phyloP scores from a whole-genome alignment of 1,284 basidiomycete species.

The Boletus hoseneyae region DNA sequence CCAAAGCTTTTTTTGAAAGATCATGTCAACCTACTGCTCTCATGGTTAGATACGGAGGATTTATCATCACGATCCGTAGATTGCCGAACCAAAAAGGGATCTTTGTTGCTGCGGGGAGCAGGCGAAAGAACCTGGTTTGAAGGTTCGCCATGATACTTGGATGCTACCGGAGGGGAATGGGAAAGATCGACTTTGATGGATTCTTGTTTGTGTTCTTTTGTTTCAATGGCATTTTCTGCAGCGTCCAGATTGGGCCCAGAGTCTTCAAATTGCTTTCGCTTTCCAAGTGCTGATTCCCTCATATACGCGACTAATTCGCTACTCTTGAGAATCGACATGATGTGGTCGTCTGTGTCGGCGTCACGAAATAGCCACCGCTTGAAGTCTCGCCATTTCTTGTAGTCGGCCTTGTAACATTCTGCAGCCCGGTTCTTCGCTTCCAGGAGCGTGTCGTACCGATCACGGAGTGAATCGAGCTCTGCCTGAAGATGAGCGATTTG shows the following conservation, averaged over 20 bases:
- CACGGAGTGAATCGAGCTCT: constrained; percentile 38
- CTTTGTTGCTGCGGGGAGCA: constrained; percentile 11
- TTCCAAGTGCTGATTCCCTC: constrained; percentile 23
- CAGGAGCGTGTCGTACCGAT: constrained; percentile 41
- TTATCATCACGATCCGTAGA: constrained; percentile 1
- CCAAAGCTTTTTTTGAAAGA: not conserved
- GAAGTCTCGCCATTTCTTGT: constrained; percentile 47
- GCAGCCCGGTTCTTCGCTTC: constrained; percentile 39
- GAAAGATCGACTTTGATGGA: constrained; percentile 1
- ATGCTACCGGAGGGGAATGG: constrained; percentile 1
- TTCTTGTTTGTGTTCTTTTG: constrained; percentile 6
- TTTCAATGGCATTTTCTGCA: constrained; percentile 2
- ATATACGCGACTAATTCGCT: constrained; percentile 9
- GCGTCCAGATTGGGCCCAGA: constrained; percentile 12
- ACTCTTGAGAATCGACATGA: constrained; percentile 17
- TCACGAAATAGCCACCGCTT: constrained; percentile 43
- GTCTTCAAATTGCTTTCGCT: constrained; percentile 30
- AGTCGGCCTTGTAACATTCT: constrained; percentile 47
- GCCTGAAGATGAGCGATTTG: constrained; percentile 27
- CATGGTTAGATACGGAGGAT: not conserved
- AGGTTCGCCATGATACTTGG: constrained; percentile 15
- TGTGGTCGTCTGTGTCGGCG: constrained; percentile 27
- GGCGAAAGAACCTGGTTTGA: constrained; percentile 7
- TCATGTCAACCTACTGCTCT: constrained; percentile 12
- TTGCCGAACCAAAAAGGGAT: constrained; percentile 6